phyloP scores from a whole-genome alignment of 495 filamentous ascomycete species.

The Neurospora tetraspora region DNA sequence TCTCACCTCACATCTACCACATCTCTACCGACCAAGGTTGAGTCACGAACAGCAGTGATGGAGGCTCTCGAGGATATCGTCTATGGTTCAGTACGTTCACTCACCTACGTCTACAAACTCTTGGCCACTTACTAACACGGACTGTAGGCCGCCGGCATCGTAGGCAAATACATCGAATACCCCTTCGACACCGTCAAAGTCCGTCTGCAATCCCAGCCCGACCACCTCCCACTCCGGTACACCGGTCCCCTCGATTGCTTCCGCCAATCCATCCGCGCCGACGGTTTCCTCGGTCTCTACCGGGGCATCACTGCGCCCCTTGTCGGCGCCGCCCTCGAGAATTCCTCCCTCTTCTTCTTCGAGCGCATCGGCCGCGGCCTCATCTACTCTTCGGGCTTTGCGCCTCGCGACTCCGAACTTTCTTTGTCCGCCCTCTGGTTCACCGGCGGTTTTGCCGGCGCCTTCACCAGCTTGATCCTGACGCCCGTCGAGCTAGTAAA shows the following conservation, averaged over 20 bases:
- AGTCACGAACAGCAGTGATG: conserved; percentile 37
- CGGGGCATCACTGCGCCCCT: conserved; percentile 89
- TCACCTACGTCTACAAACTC: neutral
- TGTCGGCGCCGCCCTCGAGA: conserved; percentile 85
- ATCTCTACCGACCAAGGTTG: conserved; percentile 5
- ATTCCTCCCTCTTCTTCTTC: conserved; percentile 88
- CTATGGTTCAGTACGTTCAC: conserved; percentile 67
- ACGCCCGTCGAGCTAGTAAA: conserved; percentile 97
- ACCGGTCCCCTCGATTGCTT: conserved; percentile 89
- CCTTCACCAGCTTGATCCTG: conserved; percentile 78
- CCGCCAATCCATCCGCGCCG: conserved; percentile 63
- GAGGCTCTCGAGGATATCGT: conserved; percentile 71
- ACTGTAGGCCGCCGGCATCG: conserved; percentile 68
- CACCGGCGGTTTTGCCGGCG: conserved; percentile 78
- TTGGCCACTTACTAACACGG: conserved; percentile 8
- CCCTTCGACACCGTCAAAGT: conserved; percentile 98
- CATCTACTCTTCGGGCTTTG: conserved; percentile 48
- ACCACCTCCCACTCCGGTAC: conserved; percentile 72
- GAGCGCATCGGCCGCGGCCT: conserved; percentile 52
- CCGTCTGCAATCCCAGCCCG: conserved; percentile 69
- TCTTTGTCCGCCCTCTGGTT: conserved; percentile 62
- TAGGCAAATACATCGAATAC: conserved; percentile 94
- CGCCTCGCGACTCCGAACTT: conserved; percentile 42
- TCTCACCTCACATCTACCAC: conserved; percentile 3
- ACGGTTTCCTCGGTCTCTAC: conserved; percentile 77